Evolutionary conservation across 176 grass and related monocot genomes (phyloP).

Genomic region (Melocanna baccifera): DNA sequence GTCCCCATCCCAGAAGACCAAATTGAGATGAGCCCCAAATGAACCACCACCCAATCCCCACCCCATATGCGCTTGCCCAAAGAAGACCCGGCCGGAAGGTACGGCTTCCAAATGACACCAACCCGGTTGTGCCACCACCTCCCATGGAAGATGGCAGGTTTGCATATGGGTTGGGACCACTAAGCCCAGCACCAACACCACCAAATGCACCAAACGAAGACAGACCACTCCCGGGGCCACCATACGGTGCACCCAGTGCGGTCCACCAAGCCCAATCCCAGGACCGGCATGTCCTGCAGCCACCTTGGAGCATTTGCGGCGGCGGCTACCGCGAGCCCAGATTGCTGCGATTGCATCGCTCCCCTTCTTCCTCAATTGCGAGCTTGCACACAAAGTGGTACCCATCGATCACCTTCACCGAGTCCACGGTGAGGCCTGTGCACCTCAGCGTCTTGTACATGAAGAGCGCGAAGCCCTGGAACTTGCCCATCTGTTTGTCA

Average conservation of each 20-base stretch:
- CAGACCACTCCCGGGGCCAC: slow-evolving; percentile 56
- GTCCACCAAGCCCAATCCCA: slow-evolving; percentile 46
- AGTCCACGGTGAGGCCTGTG: slow-evolving; percentile 69
- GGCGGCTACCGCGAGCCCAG: slow-evolving; percentile 35
- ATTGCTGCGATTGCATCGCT: slow-evolving; percentile 49
- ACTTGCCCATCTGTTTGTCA: slow-evolving; percentile 91
- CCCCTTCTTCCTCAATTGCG: slow-evolving; percentile 85
- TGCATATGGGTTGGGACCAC: slow-evolving; percentile 51
- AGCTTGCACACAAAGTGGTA: slow-evolving; percentile 91
- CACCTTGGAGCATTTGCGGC: slow-evolving; percentile 46
- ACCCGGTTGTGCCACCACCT: slow-evolving; percentile 42
- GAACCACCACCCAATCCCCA: slow-evolving; percentile 56
- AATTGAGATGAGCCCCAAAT: slow-evolving; percentile 60
- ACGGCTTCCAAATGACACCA: slow-evolving; percentile 53
- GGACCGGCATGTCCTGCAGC: slow-evolving; percentile 39
- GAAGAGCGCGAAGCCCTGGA: slow-evolving; percentile 82
- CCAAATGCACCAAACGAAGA: slow-evolving; percentile 48
- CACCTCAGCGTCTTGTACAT: slow-evolving; percentile 92
- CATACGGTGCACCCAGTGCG: slow-evolving; percentile 58
- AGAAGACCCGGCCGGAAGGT: slow-evolving; percentile 37
- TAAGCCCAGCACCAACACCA: slow-evolving; percentile 36
- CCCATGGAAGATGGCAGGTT: slow-evolving; percentile 63
- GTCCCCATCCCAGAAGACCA: slow-evolving; percentile 56
- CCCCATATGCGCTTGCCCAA: slow-evolving; percentile 42
- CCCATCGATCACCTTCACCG: slow-evolving; percentile 83